Evolutionary conservation across 2,329 filamentous ascomycete species (phyloP).

Genomic region (Pseudogymnoascus sp.): DNA sequence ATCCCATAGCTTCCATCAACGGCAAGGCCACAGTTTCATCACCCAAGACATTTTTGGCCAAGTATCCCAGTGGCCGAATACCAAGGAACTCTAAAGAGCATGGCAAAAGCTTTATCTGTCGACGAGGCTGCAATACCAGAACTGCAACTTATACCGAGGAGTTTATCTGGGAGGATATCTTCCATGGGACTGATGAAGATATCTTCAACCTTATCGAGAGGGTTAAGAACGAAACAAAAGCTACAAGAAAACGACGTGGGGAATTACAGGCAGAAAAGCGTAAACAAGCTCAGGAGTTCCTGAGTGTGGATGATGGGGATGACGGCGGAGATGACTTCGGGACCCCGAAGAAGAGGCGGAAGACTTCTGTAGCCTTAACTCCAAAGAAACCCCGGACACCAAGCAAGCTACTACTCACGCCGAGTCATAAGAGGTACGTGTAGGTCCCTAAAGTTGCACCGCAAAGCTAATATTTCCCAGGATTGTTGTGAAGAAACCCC

Average conservation of each 20-base stretch:
- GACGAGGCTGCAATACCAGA: slow-evolving; percentile 78
- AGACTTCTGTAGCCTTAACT: slow-evolving; percentile 33
- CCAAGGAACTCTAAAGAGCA: slow-evolving; percentile 64
- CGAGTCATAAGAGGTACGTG: slow-evolving; percentile 51
- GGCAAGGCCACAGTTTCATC: slow-evolving; percentile 80
- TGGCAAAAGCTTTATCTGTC: slow-evolving; percentile 83
- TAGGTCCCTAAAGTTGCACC: not conserved
- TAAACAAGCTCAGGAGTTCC: slow-evolving; percentile 28
- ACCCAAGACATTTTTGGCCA: slow-evolving; percentile 52
- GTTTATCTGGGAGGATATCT: slow-evolving; percentile 84
- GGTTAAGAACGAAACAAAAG: slow-evolving; percentile 64
- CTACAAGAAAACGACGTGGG: slow-evolving; percentile 40
- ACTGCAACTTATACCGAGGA: slow-evolving; percentile 88
- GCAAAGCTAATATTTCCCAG: slow-evolving; percentile 23
- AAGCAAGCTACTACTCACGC: slow-evolving; percentile 42
- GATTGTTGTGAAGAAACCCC: slow-evolving; percentile 71
- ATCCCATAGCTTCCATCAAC: slow-evolving; percentile 80
- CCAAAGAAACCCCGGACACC: slow-evolving; percentile 32
- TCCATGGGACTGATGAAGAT: slow-evolving; percentile 33
- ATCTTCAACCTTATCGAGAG: slow-evolving; percentile 18
- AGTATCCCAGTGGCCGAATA: slow-evolving; percentile 67
- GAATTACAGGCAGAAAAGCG: slow-evolving; percentile 19
- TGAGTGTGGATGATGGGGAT: slow-evolving; percentile 28
- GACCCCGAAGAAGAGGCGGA: slow-evolving; percentile 51
- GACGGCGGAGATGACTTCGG: slow-evolving; percentile 26